phyloP scores from a whole-genome alignment of 768 basidiomycete species.

The Suillus spraguei region DNA sequence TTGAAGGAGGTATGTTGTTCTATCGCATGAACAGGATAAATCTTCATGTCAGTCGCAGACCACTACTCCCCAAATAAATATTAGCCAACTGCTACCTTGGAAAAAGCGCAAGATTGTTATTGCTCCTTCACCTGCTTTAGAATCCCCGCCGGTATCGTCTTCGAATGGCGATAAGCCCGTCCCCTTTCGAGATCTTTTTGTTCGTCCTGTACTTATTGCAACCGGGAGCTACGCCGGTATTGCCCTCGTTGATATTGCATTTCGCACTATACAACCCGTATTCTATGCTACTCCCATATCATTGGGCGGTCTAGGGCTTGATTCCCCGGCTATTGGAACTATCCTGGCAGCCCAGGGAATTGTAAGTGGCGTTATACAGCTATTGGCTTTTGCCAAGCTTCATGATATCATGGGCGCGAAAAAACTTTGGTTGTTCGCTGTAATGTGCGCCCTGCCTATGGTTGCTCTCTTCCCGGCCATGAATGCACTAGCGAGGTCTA shows the following conservation, averaged over 20 bases:
- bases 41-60: neutral
- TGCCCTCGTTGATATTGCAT: slow-evolving; percentile 62
- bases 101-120: neutral
- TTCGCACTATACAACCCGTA: slow-evolving; percentile 43
- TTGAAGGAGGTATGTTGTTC: slow-evolving; percentile 51
- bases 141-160: neutral
- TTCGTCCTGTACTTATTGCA: slow-evolving; percentile 51
- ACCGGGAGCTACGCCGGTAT: slow-evolving; percentile 61
- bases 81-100: neutral
- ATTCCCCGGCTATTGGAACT: slow-evolving; percentile 23
- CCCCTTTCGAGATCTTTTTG: slow-evolving; percentile 49
- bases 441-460: slow-evolving; percentile 50
- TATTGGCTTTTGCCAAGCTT: slow-evolving; percentile 59
- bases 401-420: slow-evolving; percentile 59
- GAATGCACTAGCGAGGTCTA: slow-evolving; percentile 33
- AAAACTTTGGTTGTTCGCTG: slow-evolving; percentile 52
- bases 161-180: slow-evolving; percentile 28
- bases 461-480: slow-evolving; percentile 46
- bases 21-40: neutral
- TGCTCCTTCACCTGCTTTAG: neutral
- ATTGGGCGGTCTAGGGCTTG: slow-evolving; percentile 15
- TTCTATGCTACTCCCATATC: slow-evolving; percentile 24
- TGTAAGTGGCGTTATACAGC: slow-evolving; percentile 46
- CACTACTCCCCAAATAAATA: neutral
- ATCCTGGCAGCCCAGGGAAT: slow-evolving; percentile 21